phyloP scores from a whole-genome alignment of 345 rosid species.

The Salix koriyanagi region DNA sequence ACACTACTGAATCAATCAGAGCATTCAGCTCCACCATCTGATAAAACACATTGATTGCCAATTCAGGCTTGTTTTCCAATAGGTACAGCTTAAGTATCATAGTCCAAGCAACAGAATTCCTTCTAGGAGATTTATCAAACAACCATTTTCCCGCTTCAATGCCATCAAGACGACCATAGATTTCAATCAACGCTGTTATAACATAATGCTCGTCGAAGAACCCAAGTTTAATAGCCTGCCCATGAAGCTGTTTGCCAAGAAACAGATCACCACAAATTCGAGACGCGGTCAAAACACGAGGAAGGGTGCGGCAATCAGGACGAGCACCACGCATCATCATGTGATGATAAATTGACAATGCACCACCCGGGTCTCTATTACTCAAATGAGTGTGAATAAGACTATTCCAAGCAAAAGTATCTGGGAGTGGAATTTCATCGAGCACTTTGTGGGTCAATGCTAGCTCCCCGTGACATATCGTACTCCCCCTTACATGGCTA shows the following conservation, averaged over 20 bases:
- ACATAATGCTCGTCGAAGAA: slow-evolving; percentile 34
- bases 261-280: slow-evolving; percentile 28
- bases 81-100: slow-evolving; percentile 39
- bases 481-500: not conserved
- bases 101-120: slow-evolving; percentile 46
- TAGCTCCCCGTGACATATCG: not conserved
- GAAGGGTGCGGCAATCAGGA: slow-evolving; percentile 43
- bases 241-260: slow-evolving; percentile 42
- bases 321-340: slow-evolving; percentile 43
- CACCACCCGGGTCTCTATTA: slow-evolving; percentile 18
- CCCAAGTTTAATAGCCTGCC: slow-evolving; percentile 39
- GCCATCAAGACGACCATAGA: slow-evolving; percentile 43
- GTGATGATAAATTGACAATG: slow-evolving; percentile 31
- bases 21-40: slow-evolving; percentile 30
- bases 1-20: slow-evolving; percentile 31
- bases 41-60: slow-evolving; percentile 36
- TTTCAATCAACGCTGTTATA: slow-evolving; percentile 35
- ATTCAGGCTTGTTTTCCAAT: slow-evolving; percentile 26
- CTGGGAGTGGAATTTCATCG: slow-evolving; percentile 40
- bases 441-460: slow-evolving; percentile 29
- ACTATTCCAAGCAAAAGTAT: slow-evolving; percentile 41
- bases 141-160: slow-evolving; percentile 34
- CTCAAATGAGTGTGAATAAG: slow-evolving; percentile 37
- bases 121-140: slow-evolving; percentile 29
- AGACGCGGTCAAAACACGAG: slow-evolving; percentile 38